phyloP scores from a whole-genome alignment of 1,139 yeast species.

The Yamadazyma taylorii region DNA sequence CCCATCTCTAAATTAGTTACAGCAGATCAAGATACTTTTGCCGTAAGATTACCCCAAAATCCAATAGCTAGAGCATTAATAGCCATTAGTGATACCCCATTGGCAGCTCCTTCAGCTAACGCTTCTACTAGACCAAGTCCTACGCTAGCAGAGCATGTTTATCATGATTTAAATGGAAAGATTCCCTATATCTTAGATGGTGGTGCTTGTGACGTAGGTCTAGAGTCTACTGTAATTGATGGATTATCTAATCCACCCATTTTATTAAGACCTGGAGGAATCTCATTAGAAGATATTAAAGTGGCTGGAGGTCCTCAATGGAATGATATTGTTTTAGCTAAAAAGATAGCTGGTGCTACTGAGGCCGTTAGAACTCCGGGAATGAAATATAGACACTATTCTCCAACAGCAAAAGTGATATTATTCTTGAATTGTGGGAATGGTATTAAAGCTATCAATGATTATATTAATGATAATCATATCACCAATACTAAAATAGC shows the following conservation, averaged over 20 bases:
- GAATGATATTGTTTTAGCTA: conserved; percentile 63
- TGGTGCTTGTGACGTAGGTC: conserved; percentile 86
- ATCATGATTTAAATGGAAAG: conserved; percentile 69
- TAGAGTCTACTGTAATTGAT: conserved; percentile 91
- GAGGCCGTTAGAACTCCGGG: conserved; percentile 94
- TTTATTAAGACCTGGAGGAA: conserved; percentile 91
- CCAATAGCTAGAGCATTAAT: conserved; percentile 91
- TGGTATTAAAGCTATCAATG: conserved; percentile 32
- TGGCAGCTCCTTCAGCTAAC: conserved; percentile 98
- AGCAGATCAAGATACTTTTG: conserved; percentile 85
- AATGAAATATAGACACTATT: conserved; percentile 94
- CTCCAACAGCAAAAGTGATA: conserved; percentile 83
- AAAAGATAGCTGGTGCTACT: conserved; percentile 58
- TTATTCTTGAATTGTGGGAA: conserved; percentile 57
- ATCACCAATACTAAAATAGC: conserved; percentile 38
- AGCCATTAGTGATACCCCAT: conserved; percentile 80
- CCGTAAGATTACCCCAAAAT: conserved; percentile 84
- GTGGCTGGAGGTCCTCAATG: conserved; percentile 63
- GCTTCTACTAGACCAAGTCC: conserved; percentile 96
- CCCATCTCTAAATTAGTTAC: conserved; percentile 76
- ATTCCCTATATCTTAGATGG: conserved; percentile 92
- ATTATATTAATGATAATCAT: conserved; percentile 24
- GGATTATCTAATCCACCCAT: conserved; percentile 85
- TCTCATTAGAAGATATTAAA: conserved; percentile 73
- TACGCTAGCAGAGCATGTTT: conserved; percentile 83